Conservation (phyloP, 305 asterid species). For the Solanum aculeatissimum region DNA sequence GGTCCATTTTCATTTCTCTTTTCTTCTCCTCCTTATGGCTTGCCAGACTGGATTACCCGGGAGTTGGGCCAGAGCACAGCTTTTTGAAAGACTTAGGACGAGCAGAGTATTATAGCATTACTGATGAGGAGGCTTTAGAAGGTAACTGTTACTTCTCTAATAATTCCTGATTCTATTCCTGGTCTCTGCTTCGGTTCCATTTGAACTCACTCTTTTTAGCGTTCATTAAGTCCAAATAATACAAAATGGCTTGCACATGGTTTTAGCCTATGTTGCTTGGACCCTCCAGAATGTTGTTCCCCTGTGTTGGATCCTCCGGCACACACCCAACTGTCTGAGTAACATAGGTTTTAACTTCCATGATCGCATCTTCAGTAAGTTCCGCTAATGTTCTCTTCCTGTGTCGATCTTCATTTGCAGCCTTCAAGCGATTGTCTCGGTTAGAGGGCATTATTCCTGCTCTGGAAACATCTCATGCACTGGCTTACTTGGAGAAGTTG, state of each 20-base stretch:
- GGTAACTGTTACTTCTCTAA: slow-evolving; percentile 21
- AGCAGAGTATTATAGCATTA: slow-evolving; percentile 66
- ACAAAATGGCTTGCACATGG: not conserved
- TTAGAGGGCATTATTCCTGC: slow-evolving; percentile 92
- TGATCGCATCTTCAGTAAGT: not conserved
- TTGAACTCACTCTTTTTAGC: not conserved
- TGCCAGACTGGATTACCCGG: slow-evolving; percentile 59
- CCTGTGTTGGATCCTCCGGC: not conserved
- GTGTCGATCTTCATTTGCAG: slow-evolving; percentile 18
- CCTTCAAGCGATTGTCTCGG: slow-evolving; percentile 71
- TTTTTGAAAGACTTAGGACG: slow-evolving; percentile 80
- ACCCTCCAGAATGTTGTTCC: not conserved
- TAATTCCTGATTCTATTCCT: not conserved
- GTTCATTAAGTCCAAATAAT: not conserved
- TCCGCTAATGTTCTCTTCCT: not conserved
- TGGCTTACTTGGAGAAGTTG: slow-evolving; percentile 68
- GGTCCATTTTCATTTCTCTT: not conserved
- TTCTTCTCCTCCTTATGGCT: not conserved
- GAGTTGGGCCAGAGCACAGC: slow-evolving; percentile 94
- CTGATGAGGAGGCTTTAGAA: slow-evolving; percentile 83
- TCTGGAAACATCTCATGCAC: slow-evolving; percentile 85
- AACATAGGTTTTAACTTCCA: not conserved
- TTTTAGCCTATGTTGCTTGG: not conserved
- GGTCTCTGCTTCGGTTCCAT: not conserved
- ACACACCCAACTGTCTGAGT: not conserved